Conservation (phyloP, 441 rosid species). For the Syzygium syzygioides region DNA sequence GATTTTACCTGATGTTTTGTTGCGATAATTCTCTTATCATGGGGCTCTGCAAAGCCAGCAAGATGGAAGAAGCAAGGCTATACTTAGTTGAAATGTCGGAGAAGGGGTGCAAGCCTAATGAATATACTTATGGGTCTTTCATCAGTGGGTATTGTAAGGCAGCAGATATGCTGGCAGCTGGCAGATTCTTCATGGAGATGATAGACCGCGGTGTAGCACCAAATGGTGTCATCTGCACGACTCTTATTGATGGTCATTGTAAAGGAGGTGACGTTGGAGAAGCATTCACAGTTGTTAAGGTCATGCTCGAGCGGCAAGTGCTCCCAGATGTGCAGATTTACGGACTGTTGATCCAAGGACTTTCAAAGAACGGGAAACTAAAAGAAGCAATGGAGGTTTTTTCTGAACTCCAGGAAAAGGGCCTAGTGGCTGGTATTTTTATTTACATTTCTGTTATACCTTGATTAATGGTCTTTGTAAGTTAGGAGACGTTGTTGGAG, state of each 20-base stretch:
- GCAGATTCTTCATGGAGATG: conserved; percentile 57
- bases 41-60: conserved; percentile 73
- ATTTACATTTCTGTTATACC: conserved; percentile 44
- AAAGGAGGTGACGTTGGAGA: conserved; percentile 43
- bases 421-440: conserved; percentile 42
- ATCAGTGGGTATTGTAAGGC: conserved; percentile 52
- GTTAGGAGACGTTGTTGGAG: conserved; percentile 35
- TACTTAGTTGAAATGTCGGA: conserved; percentile 49
- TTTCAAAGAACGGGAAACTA: conserved; percentile 48
- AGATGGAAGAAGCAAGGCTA: conserved; percentile 66
- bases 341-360: conserved; percentile 55
- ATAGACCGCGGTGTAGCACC: conserved; percentile 46
- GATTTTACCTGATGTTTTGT: conserved; percentile 48
- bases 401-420: conserved; percentile 49
- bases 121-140: conserved; percentile 66
- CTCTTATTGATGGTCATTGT: conserved; percentile 58
- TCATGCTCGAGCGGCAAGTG: conserved; percentile 45
- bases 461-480: conserved; percentile 49
- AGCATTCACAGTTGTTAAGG: conserved; percentile 49
- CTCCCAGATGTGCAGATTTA: conserved; percentile 44
- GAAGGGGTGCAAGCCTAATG: conserved; percentile 60
- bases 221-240: conserved; percentile 42
- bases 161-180: conserved; percentile 55
- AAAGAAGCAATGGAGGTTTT: conserved; percentile 51
- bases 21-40: conserved; percentile 67